Percentiles rank a stretch among this genome's conserved stretches.
phyloP scores from a whole-genome alignment of 345 rosid genomes.

The Fremontodendron californicum region DNA sequence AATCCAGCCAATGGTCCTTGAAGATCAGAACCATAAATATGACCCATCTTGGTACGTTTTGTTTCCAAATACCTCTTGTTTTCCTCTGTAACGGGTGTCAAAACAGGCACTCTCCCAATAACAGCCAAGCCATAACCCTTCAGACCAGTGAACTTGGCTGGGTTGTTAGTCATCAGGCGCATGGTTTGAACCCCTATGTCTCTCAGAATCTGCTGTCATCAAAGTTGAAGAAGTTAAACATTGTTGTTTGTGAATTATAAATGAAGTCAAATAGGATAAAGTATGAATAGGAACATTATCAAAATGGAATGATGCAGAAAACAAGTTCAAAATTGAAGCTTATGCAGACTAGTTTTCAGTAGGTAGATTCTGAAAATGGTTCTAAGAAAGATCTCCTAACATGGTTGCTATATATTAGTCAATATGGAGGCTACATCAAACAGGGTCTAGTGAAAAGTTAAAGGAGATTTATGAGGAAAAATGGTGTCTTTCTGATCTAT shows the following conservation, averaged over 20 bases:
- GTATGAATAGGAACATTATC: neutral
- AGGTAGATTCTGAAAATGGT: no score
- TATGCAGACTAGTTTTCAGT: no score
- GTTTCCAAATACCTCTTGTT: slow-evolving; percentile 80
- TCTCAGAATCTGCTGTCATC: slow-evolving; percentile 53
- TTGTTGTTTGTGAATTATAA: neutral
- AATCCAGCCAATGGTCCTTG: slow-evolving; percentile 44
- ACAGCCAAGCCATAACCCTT: slow-evolving; percentile 84
- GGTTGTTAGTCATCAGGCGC: slow-evolving; percentile 90
- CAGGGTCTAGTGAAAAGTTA: no score
- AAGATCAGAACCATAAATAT: slow-evolving; percentile 71
- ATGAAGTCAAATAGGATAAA: neutral
- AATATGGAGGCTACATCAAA: neutral
- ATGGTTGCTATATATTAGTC: neutral
- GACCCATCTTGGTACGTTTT: slow-evolving; percentile 83
- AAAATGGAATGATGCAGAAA: neutral
- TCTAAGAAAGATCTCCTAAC: no score
- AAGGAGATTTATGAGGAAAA: neutral
- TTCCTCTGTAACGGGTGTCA: slow-evolving; percentile 79
- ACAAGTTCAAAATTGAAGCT: neutral
- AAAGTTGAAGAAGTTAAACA: neutral
- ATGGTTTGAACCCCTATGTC: slow-evolving; percentile 77
- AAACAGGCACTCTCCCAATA: slow-evolving; percentile 70
- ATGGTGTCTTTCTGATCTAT: neutral
- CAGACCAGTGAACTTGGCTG: slow-evolving; percentile 80